A percentile compares a stretch with the other conserved stretches of the same genome.
phyloP scores from a whole-genome alignment of 2,329 filamentous ascomycete genomes.

The Paraconiothyrium sp. region DNA sequence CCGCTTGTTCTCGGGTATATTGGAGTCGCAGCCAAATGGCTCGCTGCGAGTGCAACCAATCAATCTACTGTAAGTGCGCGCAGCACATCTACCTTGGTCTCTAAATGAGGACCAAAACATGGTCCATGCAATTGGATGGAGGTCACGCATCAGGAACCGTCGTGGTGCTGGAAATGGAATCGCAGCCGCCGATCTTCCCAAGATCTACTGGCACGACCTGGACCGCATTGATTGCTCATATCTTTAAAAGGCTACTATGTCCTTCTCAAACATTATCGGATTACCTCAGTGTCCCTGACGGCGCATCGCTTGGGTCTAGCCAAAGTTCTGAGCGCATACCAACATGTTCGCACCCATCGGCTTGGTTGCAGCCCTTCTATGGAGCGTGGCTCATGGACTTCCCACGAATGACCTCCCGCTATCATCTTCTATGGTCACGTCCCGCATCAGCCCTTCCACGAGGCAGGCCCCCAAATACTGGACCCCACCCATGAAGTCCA shows the following conservation, averaged over 20 bases:
- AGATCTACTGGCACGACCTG: slow-evolving; percentile 11
- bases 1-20: slow-evolving; percentile 22
- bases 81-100: slow-evolving; percentile 6
- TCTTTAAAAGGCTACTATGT: slow-evolving; percentile 3
- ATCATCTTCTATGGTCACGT: slow-evolving; percentile 23
- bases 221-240: background rate
- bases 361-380: slow-evolving; percentile 15
- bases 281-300: background rate
- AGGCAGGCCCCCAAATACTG: slow-evolving; percentile 23
- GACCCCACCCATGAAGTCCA: slow-evolving; percentile 33
- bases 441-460: slow-evolving; percentile 18
- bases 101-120: slow-evolving; percentile 14
- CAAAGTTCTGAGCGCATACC: background rate
- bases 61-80: slow-evolving; percentile 13
- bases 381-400: slow-evolving; percentile 19
- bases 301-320: background rate
- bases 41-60: background rate
- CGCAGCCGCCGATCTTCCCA: slow-evolving; percentile 25
- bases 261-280: background rate
- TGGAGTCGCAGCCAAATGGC: slow-evolving; percentile 8
- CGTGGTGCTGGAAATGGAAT: slow-evolving; percentile 17
- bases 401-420: slow-evolving; percentile 27
- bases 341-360: slow-evolving; percentile 9
- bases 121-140: background rate
- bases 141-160: slow-evolving; percentile 16